Evolutionary conservation across 1,284 basidiomycete species (phyloP).

Genomic region (Ustilago lituana): DNA sequence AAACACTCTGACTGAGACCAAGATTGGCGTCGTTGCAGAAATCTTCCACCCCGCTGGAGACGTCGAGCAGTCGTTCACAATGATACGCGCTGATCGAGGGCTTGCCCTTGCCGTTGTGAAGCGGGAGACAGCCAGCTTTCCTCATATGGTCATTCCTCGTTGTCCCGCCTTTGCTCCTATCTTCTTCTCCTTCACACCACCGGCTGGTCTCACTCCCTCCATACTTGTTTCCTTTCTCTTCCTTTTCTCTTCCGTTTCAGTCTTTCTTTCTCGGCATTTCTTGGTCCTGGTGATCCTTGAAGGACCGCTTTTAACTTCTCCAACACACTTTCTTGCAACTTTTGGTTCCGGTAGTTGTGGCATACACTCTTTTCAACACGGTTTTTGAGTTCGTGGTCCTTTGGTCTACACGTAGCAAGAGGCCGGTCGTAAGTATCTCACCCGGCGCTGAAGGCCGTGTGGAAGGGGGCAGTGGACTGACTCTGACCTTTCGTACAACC

Average conservation of each 20-base stretch:
- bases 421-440: constrained; percentile 31
- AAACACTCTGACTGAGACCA: constrained; percentile 21
- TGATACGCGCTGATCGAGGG: too few relatives aligned
- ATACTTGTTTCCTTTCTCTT: constrained; percentile 4
- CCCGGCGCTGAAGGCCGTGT: too few relatives aligned
- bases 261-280: not conserved
- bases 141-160: constrained; percentile 7
- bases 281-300: constrained; percentile 29
- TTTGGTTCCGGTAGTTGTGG: constrained; percentile 7
- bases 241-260: constrained; percentile 14
- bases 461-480: too few relatives aligned
- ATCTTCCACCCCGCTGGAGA: too few relatives aligned
- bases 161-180: constrained; percentile 5
- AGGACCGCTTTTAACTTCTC: not conserved
- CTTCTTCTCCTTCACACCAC: constrained; percentile 42
- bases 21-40: too few relatives aligned
- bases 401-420: constrained; percentile 1
- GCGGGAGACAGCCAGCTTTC: not conserved
- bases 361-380: constrained; percentile 11
- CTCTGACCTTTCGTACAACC: too few relatives aligned
- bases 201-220: constrained; percentile 35
- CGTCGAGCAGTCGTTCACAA: too few relatives aligned
- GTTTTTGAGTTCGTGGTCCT: constrained; percentile 7
- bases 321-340: not conserved
- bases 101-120: too few relatives aligned